Conservation (phyloP, 257 asterid species). For the Ballota nigra region DNA sequence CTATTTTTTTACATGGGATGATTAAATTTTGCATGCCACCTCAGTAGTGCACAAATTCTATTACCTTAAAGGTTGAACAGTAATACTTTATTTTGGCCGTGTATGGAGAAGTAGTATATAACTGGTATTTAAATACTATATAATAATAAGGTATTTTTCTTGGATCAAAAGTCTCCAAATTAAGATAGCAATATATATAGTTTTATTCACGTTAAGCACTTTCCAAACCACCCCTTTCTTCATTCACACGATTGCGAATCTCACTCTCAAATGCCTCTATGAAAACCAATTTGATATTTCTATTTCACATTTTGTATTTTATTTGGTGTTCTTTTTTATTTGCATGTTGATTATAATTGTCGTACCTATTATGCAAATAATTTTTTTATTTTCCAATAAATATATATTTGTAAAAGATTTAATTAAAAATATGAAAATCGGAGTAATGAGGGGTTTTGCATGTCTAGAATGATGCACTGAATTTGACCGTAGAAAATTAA, state of each 20-base stretch:
- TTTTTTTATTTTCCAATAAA: neutral
- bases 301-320: too few species aligned
- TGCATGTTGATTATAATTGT: neutral
- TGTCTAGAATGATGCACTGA: constrained; percentile 1
- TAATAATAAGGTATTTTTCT: too few species aligned
- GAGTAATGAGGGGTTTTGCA: neutral
- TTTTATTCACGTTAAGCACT: constrained; percentile 16
- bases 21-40: too few species aligned
- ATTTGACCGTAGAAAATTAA: constrained; percentile 1
- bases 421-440: neutral
- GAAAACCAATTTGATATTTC: neutral
- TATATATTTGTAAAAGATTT: neutral
- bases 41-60: too few species aligned
- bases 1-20: too few species aligned
- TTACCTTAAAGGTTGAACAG: too few species aligned
- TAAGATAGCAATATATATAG: neutral
- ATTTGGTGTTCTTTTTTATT: too few species aligned
- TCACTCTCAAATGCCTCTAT: neutral
- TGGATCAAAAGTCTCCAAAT: constrained; percentile 1
- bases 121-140: too few species aligned
- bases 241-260: constrained; percentile 13
- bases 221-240: constrained; percentile 5
- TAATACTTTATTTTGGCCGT: too few species aligned
- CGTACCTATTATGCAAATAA: neutral
- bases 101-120: too few species aligned